Conservation (phyloP, 2,329 filamentous ascomycete species). For the Alternaria alternata region DNA sequence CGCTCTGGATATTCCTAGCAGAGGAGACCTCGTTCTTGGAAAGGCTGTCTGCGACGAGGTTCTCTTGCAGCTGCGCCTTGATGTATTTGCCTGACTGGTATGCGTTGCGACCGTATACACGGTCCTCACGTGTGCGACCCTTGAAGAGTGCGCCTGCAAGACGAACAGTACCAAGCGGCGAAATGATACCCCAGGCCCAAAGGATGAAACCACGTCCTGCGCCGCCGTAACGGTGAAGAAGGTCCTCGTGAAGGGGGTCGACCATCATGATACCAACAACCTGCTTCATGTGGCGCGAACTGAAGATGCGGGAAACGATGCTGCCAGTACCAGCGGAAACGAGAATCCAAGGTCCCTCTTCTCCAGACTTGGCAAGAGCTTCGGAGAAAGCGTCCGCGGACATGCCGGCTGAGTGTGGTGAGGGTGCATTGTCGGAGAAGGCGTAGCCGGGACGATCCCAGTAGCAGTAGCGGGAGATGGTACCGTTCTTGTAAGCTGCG, state of each 20-base stretch:
- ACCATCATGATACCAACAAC: slow-evolving; percentile 84
- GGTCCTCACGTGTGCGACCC: slow-evolving; percentile 80
- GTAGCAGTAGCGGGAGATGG: slow-evolving; percentile 90
- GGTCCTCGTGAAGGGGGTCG: slow-evolving; percentile 88
- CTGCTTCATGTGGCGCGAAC: slow-evolving; percentile 77
- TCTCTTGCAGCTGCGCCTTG: slow-evolving; percentile 92
- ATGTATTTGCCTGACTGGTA: slow-evolving; percentile 84
- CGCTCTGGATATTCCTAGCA: slow-evolving; percentile 79
- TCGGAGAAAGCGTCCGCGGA: slow-evolving; percentile 89
- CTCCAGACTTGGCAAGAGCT: slow-evolving; percentile 79
- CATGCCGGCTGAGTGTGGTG: slow-evolving; percentile 91
- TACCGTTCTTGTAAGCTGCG: slow-evolving; percentile 77
- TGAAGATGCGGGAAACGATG: slow-evolving; percentile 90
- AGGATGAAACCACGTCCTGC: slow-evolving; percentile 80
- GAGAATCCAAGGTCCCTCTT: slow-evolving; percentile 88
- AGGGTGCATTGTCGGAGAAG: slow-evolving; percentile 91
- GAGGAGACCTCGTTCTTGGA: slow-evolving; percentile 82
- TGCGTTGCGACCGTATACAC: slow-evolving; percentile 81
- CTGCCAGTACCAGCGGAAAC: slow-evolving; percentile 87
- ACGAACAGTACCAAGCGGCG: slow-evolving; percentile 84
- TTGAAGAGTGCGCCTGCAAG: slow-evolving; percentile 82
- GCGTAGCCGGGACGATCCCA: slow-evolving; percentile 90
- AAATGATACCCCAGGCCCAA: slow-evolving; percentile 86
- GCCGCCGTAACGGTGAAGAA: slow-evolving; percentile 72
- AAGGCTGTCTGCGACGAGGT: slow-evolving; percentile 83